phyloP scores from a whole-genome alignment of 257 asterid genomes.

The Nicotiana obtusifolia region DNA sequence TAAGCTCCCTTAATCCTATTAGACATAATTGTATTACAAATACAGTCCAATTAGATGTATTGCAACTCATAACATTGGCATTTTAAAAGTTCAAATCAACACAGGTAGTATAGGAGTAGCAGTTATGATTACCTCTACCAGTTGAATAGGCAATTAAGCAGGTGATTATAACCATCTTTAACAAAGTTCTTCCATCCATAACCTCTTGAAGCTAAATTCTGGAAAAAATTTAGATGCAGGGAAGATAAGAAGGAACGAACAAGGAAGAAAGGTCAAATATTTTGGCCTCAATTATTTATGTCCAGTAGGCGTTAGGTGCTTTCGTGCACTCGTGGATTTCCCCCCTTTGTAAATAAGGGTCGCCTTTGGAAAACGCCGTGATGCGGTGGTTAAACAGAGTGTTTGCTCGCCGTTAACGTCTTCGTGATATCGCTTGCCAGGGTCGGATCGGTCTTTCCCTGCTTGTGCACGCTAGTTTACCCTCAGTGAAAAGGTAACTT shows the following conservation, averaged over 20 bases:
- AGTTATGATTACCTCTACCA: constrained; percentile 29
- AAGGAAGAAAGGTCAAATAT: background rate
- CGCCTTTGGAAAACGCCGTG: background rate
- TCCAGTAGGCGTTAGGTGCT: background rate
- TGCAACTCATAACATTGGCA: background rate
- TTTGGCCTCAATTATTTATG: background rate
- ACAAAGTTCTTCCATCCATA: constrained; percentile 26
- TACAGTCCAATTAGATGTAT: background rate
- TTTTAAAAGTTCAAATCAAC: background rate
- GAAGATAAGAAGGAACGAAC: background rate
- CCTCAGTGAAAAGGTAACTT: no score
- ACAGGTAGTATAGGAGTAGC: background rate
- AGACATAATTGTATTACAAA: background rate
- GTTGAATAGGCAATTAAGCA: constrained; percentile 19
- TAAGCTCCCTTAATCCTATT: no score
- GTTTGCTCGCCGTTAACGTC: background rate
- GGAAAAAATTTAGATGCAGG: background rate
- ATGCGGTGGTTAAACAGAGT: background rate
- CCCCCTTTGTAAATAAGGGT: background rate
- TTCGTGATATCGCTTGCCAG: background rate
- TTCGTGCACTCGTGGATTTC: background rate
- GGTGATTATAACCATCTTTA: constrained; percentile 18
- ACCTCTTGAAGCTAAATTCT: background rate
- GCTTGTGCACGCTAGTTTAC: no score
- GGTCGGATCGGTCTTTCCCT: no score